phyloP scores from a whole-genome alignment of 2,329 filamentous ascomycete genomes.

The Xylaria sp. region DNA sequence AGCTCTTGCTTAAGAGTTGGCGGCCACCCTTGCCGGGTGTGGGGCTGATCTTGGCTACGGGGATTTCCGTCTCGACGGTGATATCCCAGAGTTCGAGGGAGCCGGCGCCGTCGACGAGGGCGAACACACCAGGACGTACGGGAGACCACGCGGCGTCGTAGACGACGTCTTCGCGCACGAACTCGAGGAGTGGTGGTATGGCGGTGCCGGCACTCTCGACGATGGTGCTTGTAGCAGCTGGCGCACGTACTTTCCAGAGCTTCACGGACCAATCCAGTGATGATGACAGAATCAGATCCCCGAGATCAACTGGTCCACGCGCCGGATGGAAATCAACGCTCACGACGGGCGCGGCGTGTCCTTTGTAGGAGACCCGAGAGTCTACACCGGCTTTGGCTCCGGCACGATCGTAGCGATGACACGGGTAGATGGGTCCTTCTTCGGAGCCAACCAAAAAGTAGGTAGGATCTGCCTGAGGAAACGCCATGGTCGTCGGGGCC shows the following conservation, averaged over 20 bases:
- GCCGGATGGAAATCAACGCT: conserved; percentile 95
- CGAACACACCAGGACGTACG: conserved; percentile 92
- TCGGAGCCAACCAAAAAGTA: conserved; percentile 98
- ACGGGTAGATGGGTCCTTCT: conserved; percentile 95
- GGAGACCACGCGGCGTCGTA: conserved; percentile 98
- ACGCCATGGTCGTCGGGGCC: conserved; percentile 92
- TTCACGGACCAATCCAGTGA: conserved; percentile 98
- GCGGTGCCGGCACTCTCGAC: conserved; percentile 58
- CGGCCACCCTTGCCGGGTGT: conserved; percentile 70
- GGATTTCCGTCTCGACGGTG: conserved; percentile 90
- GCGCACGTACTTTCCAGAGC: conserved; percentile 91
- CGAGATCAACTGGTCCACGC: conserved; percentile 90
- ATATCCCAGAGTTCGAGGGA: conserved; percentile 96
- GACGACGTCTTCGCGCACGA: conserved; percentile 93
- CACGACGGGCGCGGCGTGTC: conserved; percentile 94
- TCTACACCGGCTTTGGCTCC: conserved; percentile 97
- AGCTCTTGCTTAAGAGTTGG: conserved; percentile 80
- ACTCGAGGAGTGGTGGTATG: conserved; percentile 83
- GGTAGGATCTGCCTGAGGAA: conserved; percentile 93
- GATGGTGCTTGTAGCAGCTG: conserved; percentile 74
- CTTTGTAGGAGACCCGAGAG: conserved; percentile 84
- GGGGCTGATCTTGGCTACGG: conserved; percentile 81
- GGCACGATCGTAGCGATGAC: conserved; percentile 95
- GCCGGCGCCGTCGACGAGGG: conserved; percentile 91
- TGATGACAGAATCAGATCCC: conserved; percentile 90